Percentiles rank a stretch among this genome's conserved stretches.
These are phyloP conservation scores for Clavispora santaluciae DNA, from an alignment of 805 yeast species.

Conservation along the genomic window DNA sequence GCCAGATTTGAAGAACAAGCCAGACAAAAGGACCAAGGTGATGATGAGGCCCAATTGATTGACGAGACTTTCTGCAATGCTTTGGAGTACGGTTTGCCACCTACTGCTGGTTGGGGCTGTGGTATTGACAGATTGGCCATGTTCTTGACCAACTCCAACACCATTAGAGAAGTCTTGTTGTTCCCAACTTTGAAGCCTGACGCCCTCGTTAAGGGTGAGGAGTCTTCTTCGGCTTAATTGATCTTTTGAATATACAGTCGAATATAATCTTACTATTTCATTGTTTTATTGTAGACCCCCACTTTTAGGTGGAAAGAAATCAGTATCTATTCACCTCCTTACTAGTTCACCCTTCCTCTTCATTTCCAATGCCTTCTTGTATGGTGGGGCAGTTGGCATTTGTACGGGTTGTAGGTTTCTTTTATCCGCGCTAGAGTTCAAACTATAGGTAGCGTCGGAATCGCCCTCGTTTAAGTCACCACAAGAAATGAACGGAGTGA, in stretches of 20 bases:
- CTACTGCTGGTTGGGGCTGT: constrained; percentile 99
- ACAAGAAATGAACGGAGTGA: constrained; percentile 94
- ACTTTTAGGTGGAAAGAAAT: neutral
- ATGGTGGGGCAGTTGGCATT: constrained; percentile 95
- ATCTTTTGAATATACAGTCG: neutral
- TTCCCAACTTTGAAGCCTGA: constrained; percentile 99
- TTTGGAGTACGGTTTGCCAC: constrained; percentile 96
- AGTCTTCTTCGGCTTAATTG: constrained; percentile 12
- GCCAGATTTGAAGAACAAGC: constrained; percentile 98
- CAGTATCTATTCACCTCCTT: constrained; percentile 1
- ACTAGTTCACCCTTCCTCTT: constrained; percentile 62
- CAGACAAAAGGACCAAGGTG: constrained; percentile 97
- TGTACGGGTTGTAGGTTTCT: constrained; percentile 86
- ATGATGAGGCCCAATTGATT: constrained; percentile 94
- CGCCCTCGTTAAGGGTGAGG: constrained; percentile 36
- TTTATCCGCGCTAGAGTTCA: constrained; percentile 35
- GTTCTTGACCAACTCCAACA: constrained; percentile 95
- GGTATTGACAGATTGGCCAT: constrained; percentile 97
- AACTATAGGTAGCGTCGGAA: constrained; percentile 88
- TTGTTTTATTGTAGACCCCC: neutral
- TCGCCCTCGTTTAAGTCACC: constrained; percentile 87
- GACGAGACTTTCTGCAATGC: constrained; percentile 98
- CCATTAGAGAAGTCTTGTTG: constrained; percentile 93
- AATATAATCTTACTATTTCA: neutral
- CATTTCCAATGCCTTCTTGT: constrained; percentile 84